Percentiles rank a stretch among this genome's conserved stretches.
Conservation (phyloP, 257 asterid species). For the Solanum boliviense region DNA sequence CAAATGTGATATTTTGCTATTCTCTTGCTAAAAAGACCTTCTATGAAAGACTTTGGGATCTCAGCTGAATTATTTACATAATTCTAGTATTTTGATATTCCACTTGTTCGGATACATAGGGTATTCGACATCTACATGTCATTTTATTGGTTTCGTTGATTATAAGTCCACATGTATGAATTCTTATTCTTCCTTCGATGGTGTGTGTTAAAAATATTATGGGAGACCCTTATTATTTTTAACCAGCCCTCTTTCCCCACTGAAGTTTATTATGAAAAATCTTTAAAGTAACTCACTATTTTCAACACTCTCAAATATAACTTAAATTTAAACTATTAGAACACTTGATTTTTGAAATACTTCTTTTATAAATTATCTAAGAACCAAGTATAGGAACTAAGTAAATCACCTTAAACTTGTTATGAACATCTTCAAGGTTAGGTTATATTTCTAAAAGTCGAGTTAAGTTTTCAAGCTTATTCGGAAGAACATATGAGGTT, state of each 20-base stretch:
- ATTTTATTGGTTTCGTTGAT: no score
- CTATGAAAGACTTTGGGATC: background rate
- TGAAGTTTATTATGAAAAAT: background rate
- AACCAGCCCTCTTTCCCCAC: background rate
- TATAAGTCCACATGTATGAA: background rate
- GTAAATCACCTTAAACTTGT: no score
- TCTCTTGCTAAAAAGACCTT: background rate
- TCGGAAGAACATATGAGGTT: no score
- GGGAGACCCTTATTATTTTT: no score
- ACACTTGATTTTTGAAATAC: background rate
- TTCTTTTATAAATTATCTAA: no score
- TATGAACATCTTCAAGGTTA: no score
- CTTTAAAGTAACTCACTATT: background rate
- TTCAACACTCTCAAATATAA: background rate
- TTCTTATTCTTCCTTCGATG: background rate
- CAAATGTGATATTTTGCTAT: background rate
- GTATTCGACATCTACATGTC: no score
- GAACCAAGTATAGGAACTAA: background rate
- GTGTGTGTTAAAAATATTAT: background rate
- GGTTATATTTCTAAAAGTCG: no score
- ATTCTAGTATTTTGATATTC: no score
- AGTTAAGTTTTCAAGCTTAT: no score
- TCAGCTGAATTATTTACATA: background rate
- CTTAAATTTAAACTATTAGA: background rate
- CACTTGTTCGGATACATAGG: no score